Evolutionary conservation across 257 asterid species (phyloP).

Genomic region (Solanum etuberosum): DNA sequence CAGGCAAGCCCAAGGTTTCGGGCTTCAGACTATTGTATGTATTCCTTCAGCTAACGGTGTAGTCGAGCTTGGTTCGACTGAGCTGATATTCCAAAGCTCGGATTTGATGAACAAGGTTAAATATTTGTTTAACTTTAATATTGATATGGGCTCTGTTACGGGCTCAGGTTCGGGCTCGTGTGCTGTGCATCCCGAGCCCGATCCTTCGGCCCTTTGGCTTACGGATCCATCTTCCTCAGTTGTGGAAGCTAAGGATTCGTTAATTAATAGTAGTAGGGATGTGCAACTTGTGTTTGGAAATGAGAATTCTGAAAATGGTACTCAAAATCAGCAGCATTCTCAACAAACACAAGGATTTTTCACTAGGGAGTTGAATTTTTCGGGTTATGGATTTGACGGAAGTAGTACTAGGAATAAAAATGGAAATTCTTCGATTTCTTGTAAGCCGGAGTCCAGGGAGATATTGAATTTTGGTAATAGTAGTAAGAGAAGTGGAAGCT

Average conservation of each 20-base stretch:
- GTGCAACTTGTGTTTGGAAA: slow-evolving; percentile 5
- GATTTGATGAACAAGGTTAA: slow-evolving; percentile 77
- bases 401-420: slow-evolving; percentile 15
- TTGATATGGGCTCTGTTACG: slow-evolving; percentile 30
- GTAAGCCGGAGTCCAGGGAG: slow-evolving; percentile 55
- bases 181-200: slow-evolving; percentile 32
- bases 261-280: not conserved
- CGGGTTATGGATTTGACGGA: slow-evolving; percentile 35
- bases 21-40: slow-evolving; percentile 67
- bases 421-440: not conserved
- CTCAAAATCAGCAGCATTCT: slow-evolving; percentile 22
- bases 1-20: slow-evolving; percentile 54
- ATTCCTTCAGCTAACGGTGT: slow-evolving; percentile 71
- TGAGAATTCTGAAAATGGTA: slow-evolving; percentile 33
- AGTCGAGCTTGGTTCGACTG: slow-evolving; percentile 85
- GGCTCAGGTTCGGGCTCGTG: slow-evolving; percentile 46
- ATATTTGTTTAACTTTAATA: slow-evolving; percentile 48
- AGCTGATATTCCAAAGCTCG: slow-evolving; percentile 47
- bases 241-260: slow-evolving; percentile 28
- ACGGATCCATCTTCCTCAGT: slow-evolving; percentile 40
- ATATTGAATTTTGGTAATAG: slow-evolving; percentile 48
- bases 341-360: slow-evolving; percentile 22
- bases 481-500: slow-evolving; percentile 20
- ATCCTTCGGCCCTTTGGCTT: slow-evolving; percentile 58
- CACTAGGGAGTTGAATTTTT: slow-evolving; percentile 38